Evolutionary conservation across 345 rosid genomes (phyloP).

Genomic region (Mercurialis annua): DNA sequence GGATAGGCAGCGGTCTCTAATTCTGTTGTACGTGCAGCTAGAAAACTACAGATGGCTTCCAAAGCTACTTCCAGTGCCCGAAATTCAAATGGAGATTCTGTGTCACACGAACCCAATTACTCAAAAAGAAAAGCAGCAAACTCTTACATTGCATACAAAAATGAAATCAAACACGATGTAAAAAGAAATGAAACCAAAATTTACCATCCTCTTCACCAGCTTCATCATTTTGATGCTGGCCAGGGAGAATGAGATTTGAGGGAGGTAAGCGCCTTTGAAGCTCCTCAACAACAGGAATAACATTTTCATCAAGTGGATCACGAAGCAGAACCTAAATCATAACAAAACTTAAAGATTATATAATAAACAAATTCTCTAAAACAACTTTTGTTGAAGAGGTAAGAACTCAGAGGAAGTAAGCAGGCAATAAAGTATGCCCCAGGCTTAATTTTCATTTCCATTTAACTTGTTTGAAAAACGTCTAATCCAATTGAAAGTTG

Average conservation of each 20-base stretch:
- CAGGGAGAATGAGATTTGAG: constrained; percentile 29
- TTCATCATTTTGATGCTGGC: constrained; percentile 61
- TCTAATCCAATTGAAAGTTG: too few species aligned
- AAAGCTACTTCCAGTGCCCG: constrained; percentile 89
- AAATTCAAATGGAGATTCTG: constrained; percentile 74
- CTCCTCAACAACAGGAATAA: constrained; percentile 86
- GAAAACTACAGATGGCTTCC: constrained; percentile 93
- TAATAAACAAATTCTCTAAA: neutral
- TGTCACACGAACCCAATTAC: constrained; percentile 22
- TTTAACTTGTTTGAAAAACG: too few species aligned
- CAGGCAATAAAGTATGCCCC: neutral
- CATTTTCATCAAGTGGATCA: constrained; percentile 74
- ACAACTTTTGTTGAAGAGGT: neutral
- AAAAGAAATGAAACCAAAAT: constrained; percentile 7
- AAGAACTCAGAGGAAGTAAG: neutral
- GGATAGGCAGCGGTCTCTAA: constrained; percentile 93
- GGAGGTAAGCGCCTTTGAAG: constrained; percentile 75
- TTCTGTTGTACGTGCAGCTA: constrained; percentile 85
- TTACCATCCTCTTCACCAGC: constrained; percentile 89
- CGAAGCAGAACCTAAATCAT: constrained; percentile 69
- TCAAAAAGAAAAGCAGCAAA: constrained; percentile 11
- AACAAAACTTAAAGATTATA: constrained; percentile 2
- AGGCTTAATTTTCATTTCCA: too few species aligned
- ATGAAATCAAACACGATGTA: neutral
- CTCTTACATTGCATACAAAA: neutral